phyloP scores from a whole-genome alignment of 768 basidiomycete species.

The Leccinum boreale region DNA sequence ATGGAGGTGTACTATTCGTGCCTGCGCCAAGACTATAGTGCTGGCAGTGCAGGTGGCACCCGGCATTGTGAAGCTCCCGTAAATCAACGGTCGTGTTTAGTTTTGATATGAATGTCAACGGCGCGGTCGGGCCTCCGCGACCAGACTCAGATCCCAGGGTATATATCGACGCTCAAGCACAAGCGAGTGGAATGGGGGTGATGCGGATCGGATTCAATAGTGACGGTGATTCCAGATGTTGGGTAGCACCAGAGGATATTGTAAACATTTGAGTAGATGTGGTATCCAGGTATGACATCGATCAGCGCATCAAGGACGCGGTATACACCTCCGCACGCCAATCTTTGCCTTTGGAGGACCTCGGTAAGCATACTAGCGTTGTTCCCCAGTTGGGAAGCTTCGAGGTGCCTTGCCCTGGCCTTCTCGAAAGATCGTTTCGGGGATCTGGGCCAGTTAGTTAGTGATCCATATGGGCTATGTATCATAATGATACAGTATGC shows the following conservation, averaged over 20 bases:
- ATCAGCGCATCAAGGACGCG: conserved; percentile 11
- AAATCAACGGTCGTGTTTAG: neutral
- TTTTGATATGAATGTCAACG: neutral
- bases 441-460: neutral
- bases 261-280: neutral
- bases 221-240: neutral
- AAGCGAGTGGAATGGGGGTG: neutral
- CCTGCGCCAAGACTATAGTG: conserved; percentile 9
- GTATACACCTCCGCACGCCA: conserved; percentile 1
- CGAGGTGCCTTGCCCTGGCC: conserved; percentile 1
- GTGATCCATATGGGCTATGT: neutral
- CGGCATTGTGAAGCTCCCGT: neutral
- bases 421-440: conserved; percentile 2
- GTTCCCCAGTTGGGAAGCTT: neutral
- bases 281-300: neutral
- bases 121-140: neutral
- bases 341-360: conserved; percentile 16
- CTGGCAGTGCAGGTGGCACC: conserved; percentile 6
- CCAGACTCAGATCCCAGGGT: neutral
- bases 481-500: neutral
- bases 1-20: conserved; percentile 1
- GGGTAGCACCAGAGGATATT: neutral
- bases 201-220: neutral
- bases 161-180: neutral
- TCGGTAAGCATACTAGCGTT: neutral